Conservation (phyloP, 345 rosid species). For the Melastoma malabathricum region DNA sequence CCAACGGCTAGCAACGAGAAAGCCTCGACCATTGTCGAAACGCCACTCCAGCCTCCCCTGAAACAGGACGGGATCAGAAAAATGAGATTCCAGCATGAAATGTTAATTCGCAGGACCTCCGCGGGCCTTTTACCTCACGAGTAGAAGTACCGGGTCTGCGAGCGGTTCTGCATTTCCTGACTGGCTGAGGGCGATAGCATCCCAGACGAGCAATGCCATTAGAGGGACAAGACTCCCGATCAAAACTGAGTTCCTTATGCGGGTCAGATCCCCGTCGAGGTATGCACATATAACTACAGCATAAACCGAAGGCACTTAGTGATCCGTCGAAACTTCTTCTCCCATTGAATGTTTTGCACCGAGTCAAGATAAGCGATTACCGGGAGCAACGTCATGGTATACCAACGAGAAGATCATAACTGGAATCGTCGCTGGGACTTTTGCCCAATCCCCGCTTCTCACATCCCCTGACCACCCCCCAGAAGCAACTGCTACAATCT, state of each 20-base stretch:
- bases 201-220: conserved; percentile 46
- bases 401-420: conserved; percentile 51
- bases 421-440: conserved; percentile 42
- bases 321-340: neutral
- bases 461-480: conserved; percentile 48
- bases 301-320: neutral
- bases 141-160: conserved; percentile 40
- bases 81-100: conserved; percentile 5
- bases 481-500: conserved; percentile 22
- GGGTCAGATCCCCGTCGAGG: conserved; percentile 37
- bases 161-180: conserved; percentile 22
- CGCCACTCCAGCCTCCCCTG: conserved; percentile 44
- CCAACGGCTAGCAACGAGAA: conserved; percentile 56
- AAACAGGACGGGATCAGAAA: neutral
- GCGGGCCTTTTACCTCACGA: conserved; percentile 22
- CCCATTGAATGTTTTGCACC: neutral
- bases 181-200: conserved; percentile 38
- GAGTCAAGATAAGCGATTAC: conserved; percentile 12
- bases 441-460: conserved; percentile 37
- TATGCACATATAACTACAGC: conserved; percentile 53
- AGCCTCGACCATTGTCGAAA: conserved; percentile 43
- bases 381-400: conserved; percentile 47
- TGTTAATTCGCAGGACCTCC: neutral
- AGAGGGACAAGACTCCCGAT: conserved; percentile 48
- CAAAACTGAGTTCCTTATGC: conserved; percentile 36